Conservation (phyloP, 768 basidiomycete species). For the Glaciozyma martinii region DNA sequence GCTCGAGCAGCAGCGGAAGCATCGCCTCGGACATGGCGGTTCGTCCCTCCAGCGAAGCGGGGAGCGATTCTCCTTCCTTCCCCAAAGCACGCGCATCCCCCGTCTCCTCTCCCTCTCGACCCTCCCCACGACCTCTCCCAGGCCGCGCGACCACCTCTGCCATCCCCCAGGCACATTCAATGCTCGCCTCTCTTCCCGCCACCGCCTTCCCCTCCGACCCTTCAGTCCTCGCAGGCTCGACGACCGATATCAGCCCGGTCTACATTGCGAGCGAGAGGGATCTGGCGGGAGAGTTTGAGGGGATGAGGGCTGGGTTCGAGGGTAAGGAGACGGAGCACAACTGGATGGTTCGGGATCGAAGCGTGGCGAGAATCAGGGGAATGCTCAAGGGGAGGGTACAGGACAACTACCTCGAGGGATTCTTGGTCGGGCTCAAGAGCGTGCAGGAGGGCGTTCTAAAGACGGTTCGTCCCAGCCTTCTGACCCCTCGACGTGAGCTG, state of each 20-base stretch:
- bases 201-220: slow-evolving; percentile 22
- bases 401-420: slow-evolving; percentile 60
- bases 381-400: slow-evolving; percentile 51
- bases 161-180: neutral
- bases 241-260: slow-evolving; percentile 12
- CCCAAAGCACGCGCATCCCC: neutral
- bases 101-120: neutral
- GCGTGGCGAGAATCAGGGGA: slow-evolving; percentile 16
- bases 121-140: slow-evolving; percentile 5
- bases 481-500: neutral
- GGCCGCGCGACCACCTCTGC: slow-evolving; percentile 1
- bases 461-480: slow-evolving; percentile 50
- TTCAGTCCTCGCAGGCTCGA: neutral
- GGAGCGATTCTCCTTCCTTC: neutral
- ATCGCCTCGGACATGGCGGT: neutral
- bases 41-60: neutral
- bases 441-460: slow-evolving; percentile 75
- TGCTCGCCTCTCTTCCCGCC: slow-evolving; percentile 19
- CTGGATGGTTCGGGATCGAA: slow-evolving; percentile 69
- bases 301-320: slow-evolving; percentile 71
- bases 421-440: slow-evolving; percentile 65
- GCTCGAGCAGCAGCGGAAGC: slow-evolving; percentile 10
- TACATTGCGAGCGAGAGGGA: slow-evolving; percentile 73
- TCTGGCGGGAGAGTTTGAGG: slow-evolving; percentile 71
- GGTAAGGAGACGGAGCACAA: slow-evolving; percentile 98